Conservation (phyloP, 139 green algal species). For the Zygnema cylindricum region DNA sequence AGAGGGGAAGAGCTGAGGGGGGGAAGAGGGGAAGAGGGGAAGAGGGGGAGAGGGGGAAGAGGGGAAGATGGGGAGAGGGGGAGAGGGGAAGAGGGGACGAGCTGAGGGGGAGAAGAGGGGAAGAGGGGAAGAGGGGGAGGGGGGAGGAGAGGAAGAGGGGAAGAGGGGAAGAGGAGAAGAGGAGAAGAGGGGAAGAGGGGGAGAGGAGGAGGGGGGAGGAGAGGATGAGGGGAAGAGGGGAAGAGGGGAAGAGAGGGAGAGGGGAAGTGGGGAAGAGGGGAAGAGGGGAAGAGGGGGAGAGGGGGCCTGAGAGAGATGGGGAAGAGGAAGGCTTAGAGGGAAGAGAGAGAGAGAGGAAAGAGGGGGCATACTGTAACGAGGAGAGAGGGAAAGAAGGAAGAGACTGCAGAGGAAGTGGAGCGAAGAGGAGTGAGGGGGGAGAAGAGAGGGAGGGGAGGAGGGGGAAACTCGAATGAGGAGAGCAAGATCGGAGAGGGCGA, state of each 20-base stretch:
- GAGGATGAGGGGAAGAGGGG: neutral
- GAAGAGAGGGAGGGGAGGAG: slow-evolving; percentile 16
- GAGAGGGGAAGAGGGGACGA: too few relatives aligned
- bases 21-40: too few relatives aligned
- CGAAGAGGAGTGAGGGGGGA: neutral
- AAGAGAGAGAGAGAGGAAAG: slow-evolving; percentile 3
- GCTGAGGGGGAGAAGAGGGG: too few relatives aligned
- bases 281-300: neutral
- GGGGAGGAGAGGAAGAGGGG: neutral
- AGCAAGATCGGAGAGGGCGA: neutral
- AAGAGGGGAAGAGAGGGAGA: neutral
- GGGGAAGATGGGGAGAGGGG: too few relatives aligned
- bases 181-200: neutral
- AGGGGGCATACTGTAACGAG: too few relatives aligned
- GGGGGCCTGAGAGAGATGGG: slow-evolving; percentile 6
- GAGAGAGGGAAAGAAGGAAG: too few relatives aligned
- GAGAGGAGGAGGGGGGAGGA: slow-evolving; percentile 9
- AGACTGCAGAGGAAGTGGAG: slow-evolving; percentile 19
- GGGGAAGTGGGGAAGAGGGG: neutral
- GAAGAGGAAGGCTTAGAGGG: neutral
- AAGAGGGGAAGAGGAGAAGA: neutral
- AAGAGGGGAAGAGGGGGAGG: neutral
- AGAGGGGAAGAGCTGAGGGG: too few relatives aligned
- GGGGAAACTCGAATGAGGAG: slow-evolving; percentile 1
- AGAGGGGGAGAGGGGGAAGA: too few relatives aligned